A percentile compares a stretch with the other conserved stretches of the same genome.
These are phyloP conservation scores for Aspergillus baeticus DNA, from an alignment of 495 filamentous ascomycete species.

Conservation along the genomic window DNA sequence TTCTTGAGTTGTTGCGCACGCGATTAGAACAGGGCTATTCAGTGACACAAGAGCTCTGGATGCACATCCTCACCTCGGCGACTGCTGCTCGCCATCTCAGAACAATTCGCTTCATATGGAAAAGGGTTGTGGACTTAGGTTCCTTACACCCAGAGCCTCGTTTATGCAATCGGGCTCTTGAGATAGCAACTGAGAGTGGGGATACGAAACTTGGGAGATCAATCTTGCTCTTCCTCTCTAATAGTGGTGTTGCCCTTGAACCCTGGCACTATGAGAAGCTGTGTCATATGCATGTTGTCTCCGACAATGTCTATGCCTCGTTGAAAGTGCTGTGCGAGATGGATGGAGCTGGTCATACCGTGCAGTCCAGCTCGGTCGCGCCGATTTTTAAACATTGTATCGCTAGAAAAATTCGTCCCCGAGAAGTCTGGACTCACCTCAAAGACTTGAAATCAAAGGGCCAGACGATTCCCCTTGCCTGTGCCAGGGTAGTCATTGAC, in stretches of 20 bases:
- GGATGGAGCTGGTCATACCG: constrained; percentile 53
- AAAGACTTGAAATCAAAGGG: constrained; percentile 41
- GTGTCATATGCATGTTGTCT: constrained; percentile 61
- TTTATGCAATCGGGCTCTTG: constrained; percentile 63
- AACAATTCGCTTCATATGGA: constrained; percentile 64
- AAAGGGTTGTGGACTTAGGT: constrained; percentile 49
- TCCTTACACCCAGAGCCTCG: constrained; percentile 66
- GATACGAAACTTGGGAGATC: constrained; percentile 58
- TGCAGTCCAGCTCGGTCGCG: constrained; percentile 54
- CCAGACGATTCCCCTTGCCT: constrained; percentile 29
- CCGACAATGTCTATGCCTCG: constrained; percentile 51
- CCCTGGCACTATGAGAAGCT: constrained; percentile 75
- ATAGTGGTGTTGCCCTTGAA: constrained; percentile 50
- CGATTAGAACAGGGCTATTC: constrained; percentile 46
- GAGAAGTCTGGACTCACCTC: constrained; percentile 53
- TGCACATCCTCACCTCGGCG: constrained; percentile 67
- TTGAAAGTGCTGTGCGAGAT: constrained; percentile 69
- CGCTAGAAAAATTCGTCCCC: constrained; percentile 24
- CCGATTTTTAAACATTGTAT: constrained; percentile 52
- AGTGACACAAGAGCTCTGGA: constrained; percentile 57
- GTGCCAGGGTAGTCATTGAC: constrained; percentile 32
- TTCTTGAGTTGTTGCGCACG: constrained; percentile 60
- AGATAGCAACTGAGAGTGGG: constrained; percentile 62
- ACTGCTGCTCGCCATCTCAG: constrained; percentile 52
- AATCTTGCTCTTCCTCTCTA: constrained; percentile 36